These are phyloP conservation scores for Nelumbo lutea DNA, from an alignment of 164 flowering plant species.

Conservation along the genomic window DNA sequence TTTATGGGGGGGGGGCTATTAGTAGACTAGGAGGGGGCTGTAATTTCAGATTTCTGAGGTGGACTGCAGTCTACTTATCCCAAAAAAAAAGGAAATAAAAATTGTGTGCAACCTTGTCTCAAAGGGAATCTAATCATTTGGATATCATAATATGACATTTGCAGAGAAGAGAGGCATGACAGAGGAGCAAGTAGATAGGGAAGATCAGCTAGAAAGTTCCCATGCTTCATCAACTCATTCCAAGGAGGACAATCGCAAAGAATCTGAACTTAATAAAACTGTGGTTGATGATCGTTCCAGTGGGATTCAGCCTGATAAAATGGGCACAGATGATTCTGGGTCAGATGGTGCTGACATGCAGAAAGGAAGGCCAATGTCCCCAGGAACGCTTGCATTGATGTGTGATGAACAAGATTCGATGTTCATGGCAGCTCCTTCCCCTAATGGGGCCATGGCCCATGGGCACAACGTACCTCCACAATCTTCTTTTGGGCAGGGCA, in stretches of 20 bases:
- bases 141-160: slow-evolving; percentile 4
- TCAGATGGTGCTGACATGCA: slow-evolving; percentile 56
- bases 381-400: slow-evolving; percentile 88
- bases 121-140: slow-evolving; percentile 4
- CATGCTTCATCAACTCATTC: slow-evolving; percentile 42
- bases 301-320: slow-evolving; percentile 45
- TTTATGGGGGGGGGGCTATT: no score
- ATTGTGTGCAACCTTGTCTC: neutral
- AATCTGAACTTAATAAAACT: slow-evolving; percentile 32
- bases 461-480: slow-evolving; percentile 31
- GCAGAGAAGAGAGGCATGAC: slow-evolving; percentile 36
- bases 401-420: slow-evolving; percentile 90
- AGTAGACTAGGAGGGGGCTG: no score
- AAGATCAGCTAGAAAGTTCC: slow-evolving; percentile 36
- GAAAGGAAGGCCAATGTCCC: slow-evolving; percentile 79
- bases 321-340: slow-evolving; percentile 35
- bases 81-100: neutral
- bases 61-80: no score
- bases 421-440: slow-evolving; percentile 62
- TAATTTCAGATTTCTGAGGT: no score
- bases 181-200: slow-evolving; percentile 31
- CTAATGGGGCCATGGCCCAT: slow-evolving; percentile 34
- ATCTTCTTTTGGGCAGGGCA: slow-evolving; percentile 42
- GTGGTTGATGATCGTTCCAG: slow-evolving; percentile 35
- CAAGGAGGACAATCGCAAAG: slow-evolving; percentile 33